These are phyloP conservation scores for Sanguinoderma infundibulare DNA, from an alignment of 1,284 basidiomycete species.

Conservation along the genomic window DNA sequence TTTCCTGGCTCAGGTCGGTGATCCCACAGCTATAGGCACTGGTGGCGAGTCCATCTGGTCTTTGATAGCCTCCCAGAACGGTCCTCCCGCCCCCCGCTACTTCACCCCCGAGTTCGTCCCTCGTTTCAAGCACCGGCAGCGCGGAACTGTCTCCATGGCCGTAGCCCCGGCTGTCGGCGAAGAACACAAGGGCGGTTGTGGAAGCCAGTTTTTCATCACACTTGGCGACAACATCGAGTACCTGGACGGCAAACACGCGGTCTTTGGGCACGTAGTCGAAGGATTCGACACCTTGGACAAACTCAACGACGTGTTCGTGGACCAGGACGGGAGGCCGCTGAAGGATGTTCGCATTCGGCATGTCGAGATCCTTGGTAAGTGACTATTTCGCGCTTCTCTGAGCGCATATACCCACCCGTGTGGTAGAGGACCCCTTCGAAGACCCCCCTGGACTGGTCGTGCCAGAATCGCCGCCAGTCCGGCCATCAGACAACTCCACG, in stretches of 20 bases:
- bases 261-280: slow-evolving; percentile 95
- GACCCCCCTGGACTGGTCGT: slow-evolving; percentile 80
- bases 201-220: slow-evolving; percentile 97
- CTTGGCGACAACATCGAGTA: slow-evolving; percentile 91
- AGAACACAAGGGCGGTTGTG: slow-evolving; percentile 78
- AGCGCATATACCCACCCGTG: slow-evolving; percentile 3
- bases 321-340: slow-evolving; percentile 87
- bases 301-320: slow-evolving; percentile 90
- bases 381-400: background rate
- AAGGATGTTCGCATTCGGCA: slow-evolving; percentile 95
- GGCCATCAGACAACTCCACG: slow-evolving; percentile 82
- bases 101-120: slow-evolving; percentile 84
- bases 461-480: slow-evolving; percentile 79
- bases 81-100: slow-evolving; percentile 63
- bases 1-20: slow-evolving; percentile 94
- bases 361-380: slow-evolving; percentile 87
- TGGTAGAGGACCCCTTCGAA: slow-evolving; percentile 89
- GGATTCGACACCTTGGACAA: slow-evolving; percentile 92
- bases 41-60: slow-evolving; percentile 90
- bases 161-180: slow-evolving; percentile 77
- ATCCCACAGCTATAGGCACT: slow-evolving; percentile 93
- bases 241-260: slow-evolving; percentile 94
- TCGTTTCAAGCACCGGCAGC: slow-evolving; percentile 83
- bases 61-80: slow-evolving; percentile 60
- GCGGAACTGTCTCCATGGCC: slow-evolving; percentile 96